Evolutionary conservation across 2,329 filamentous ascomycete genomes (phyloP).

Genomic region (Diaporthe sp.): DNA sequence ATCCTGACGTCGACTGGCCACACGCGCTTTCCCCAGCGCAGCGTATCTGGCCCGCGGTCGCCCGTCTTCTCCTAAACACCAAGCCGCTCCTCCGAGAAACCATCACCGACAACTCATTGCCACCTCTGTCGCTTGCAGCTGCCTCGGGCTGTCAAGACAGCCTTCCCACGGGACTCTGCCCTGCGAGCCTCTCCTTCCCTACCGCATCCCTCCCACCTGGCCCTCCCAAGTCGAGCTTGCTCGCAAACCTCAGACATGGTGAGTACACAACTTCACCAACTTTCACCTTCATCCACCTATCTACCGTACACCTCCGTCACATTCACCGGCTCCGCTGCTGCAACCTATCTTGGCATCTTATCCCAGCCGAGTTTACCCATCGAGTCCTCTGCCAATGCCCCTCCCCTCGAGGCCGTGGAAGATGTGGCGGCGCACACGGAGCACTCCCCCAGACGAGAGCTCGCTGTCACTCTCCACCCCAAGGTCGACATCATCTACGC

Average conservation of each 20-base stretch:
- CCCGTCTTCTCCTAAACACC: slow-evolving; percentile 14
- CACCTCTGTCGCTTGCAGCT: slow-evolving; percentile 33
- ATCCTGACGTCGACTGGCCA: slow-evolving; percentile 35
- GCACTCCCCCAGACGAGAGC: slow-evolving; percentile 34
- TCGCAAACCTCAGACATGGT: slow-evolving; percentile 36
- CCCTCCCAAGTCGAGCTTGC: slow-evolving; percentile 29
- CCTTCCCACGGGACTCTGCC: slow-evolving; percentile 5
- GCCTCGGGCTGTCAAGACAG: slow-evolving; percentile 31
- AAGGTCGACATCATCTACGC: slow-evolving; percentile 31
- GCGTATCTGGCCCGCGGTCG: slow-evolving; percentile 24
- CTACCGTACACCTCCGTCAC: slow-evolving; percentile 4
- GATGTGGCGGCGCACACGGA: slow-evolving; percentile 39
- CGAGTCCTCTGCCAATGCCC: slow-evolving; percentile 34
- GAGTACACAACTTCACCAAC: slow-evolving; percentile 34
- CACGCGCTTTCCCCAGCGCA: slow-evolving; percentile 36
- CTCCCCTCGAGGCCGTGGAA: slow-evolving; percentile 29
- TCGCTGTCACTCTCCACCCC: slow-evolving; percentile 33
- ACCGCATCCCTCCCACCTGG: neutral
- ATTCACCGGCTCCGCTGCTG: neutral
- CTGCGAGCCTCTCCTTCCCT: slow-evolving; percentile 31
- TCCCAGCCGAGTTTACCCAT: slow-evolving; percentile 19
- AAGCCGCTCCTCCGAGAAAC: neutral
- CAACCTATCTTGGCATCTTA: slow-evolving; percentile 36
- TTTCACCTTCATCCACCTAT: slow-evolving; percentile 25
- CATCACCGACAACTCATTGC: slow-evolving; percentile 11